Conservation (phyloP, 2,329 filamentous ascomycete species). For the Ramichloridium luteum region DNA sequence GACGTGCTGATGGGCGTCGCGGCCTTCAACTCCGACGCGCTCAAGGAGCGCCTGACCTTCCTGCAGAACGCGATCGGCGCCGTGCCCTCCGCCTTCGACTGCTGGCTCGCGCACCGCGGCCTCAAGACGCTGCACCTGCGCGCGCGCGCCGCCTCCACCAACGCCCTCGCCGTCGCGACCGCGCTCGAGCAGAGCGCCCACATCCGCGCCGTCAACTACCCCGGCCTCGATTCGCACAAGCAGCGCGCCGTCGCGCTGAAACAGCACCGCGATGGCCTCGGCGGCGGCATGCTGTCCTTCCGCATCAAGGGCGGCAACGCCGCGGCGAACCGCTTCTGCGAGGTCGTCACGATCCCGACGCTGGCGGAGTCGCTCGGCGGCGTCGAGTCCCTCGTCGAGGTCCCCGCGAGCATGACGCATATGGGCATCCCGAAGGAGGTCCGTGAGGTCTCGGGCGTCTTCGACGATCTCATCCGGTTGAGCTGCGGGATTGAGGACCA, state of each 20-base stretch:
- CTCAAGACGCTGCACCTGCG: conserved; percentile 94
- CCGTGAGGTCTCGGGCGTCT: conserved; percentile 85
- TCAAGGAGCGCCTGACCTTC: conserved; percentile 70
- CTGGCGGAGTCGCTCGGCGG: conserved; percentile 87
- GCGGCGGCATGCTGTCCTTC: conserved; percentile 96
- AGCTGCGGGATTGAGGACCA: conserved; percentile 92
- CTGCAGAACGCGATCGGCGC: conserved; percentile 96
- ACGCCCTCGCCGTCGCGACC: conserved; percentile 64
- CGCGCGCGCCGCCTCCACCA: conserved; percentile 69
- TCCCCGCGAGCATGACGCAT: conserved; percentile 94
- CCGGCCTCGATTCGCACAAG: conserved; percentile 75
- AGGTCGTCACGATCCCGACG: conserved; percentile 78
- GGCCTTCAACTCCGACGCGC: conserved; percentile 76
- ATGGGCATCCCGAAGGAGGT: conserved; percentile 84
- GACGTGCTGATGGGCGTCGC: conserved; percentile 97
- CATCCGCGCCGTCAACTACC: conserved; percentile 89
- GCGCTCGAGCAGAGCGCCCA: conserved; percentile 68
- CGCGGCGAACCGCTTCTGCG: conserved; percentile 86
- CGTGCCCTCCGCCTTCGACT: conserved; percentile 88
- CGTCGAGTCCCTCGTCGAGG: conserved; percentile 81
- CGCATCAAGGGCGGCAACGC: conserved; percentile 74
- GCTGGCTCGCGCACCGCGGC: conserved; percentile 93
- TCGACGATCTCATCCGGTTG: conserved; percentile 82
- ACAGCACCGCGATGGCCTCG: conserved; percentile 89
- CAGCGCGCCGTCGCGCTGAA: conserved; percentile 73